Base-by-base conservation (phyloP, 2,329 filamentous ascomycete species). In the Tolypocladium album region DNA sequence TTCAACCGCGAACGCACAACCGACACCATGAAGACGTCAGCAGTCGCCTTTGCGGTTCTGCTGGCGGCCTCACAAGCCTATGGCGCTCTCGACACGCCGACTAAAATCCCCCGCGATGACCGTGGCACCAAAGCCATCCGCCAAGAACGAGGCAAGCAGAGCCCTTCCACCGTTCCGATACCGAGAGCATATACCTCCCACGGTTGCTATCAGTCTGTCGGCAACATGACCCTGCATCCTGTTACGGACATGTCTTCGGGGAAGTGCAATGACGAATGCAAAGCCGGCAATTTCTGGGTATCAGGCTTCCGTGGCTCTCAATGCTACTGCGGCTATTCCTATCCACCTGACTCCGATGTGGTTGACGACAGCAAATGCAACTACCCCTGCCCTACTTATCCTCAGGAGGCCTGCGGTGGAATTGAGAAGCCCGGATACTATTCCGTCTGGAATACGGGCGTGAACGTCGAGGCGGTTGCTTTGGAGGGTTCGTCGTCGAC, bases 321-420 rank as follows among this genome's bases (percentile, higher is more conserved):
- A 22, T 96, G 92, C 75, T 89, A 79, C 68, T 96, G 92, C 68
- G 92, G 91, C 61, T 75, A 84, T 63, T 73, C 79, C 61, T 80
- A 92, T 56, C 92, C 92, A 0, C 78, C 85, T 20, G 67, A 76
- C 45, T 75, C 75, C 20, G 76, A 76, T 47, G 70, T 86, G 61
- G 80, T 84, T 8, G 75, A 80, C 53, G 81, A 87, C 68, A 70
- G 70, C 9, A 74, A 84, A 20, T 96, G 92, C 75, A 78, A 83
- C 68, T 80, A 79, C 36, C 69, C 77, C 0, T 96, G 92, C 71
- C 77, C 82, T 31, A 88, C 85, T 11, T 92, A 77, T 67, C 75
- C 74, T 27, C 40, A 69, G 1, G 81, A 89, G 59, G 83, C 79
- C 31, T 96, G 92, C 59, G 79, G 77, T 65, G 72, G 69, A 52